Conservation (phyloP, 2,329 filamentous ascomycete species). For the Diaporthe citriasiana region DNA sequence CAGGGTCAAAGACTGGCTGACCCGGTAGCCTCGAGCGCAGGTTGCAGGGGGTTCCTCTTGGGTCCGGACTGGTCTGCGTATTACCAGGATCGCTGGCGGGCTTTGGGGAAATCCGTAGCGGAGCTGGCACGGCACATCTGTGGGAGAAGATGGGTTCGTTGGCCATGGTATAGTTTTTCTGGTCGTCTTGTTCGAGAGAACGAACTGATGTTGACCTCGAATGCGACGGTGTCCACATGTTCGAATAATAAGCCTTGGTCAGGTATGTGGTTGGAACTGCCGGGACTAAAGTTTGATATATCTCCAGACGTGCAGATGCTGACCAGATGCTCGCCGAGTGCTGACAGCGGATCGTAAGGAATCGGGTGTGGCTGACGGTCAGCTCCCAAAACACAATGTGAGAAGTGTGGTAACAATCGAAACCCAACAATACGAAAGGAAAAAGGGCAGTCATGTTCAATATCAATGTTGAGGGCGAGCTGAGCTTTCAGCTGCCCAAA, state of each 20-base stretch:
- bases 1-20: slow-evolving; percentile 29
- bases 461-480: background rate
- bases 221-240: background rate
- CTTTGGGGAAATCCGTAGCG: slow-evolving; percentile 32
- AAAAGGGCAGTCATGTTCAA: slow-evolving; percentile 3
- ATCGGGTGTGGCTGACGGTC: slow-evolving; percentile 14
- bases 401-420: background rate
- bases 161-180: background rate
- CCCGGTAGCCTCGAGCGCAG: slow-evolving; percentile 34
- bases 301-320: background rate
- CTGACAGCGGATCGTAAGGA: slow-evolving; percentile 7
- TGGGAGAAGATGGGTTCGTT: slow-evolving; percentile 14
- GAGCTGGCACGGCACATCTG: slow-evolving; percentile 24
- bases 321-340: background rate
- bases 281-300: slow-evolving; percentile 17
- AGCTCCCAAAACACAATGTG: background rate
- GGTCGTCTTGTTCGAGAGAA: background rate
- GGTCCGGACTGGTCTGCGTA: background rate
- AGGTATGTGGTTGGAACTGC: background rate
- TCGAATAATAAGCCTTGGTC: background rate
- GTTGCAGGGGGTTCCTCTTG: slow-evolving; percentile 6
- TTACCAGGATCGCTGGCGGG: background rate
- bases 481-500: slow-evolving; percentile 19
- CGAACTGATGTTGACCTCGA: background rate
- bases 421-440: background rate